Evolutionary conservation across 2,329 filamentous ascomycete species (phyloP).

Genomic region (Botrytis elliptica): DNA sequence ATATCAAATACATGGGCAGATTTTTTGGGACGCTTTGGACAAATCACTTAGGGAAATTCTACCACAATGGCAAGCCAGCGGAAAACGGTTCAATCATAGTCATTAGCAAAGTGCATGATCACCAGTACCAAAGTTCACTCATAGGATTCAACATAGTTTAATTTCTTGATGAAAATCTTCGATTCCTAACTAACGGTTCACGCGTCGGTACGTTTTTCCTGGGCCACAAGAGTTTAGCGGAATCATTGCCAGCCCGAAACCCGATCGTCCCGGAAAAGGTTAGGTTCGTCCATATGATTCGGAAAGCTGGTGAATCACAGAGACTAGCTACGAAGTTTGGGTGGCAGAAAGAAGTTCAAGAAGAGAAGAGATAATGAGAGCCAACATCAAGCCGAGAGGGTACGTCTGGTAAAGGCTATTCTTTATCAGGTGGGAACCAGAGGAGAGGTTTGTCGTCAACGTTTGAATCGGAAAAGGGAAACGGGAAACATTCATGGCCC

Average conservation of each 20-base stretch:
- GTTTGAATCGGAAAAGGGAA: background rate
- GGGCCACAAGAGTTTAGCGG: background rate
- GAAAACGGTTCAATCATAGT: background rate
- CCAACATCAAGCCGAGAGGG: background rate
- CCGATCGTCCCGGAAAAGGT: background rate
- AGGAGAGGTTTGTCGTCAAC: background rate
- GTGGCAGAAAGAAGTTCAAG: background rate
- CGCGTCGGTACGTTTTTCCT: background rate
- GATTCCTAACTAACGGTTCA: background rate
- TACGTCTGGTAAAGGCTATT: background rate
- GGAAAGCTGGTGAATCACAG: background rate
- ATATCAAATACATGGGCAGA: background rate
- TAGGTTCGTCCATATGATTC: background rate
- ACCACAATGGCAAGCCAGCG: background rate
- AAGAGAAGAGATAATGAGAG: background rate
- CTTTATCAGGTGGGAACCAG: background rate
- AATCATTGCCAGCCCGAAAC: background rate
- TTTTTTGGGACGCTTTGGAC: background rate
- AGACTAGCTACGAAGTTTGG: background rate
- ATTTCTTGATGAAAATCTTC: background rate
- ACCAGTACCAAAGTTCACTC: background rate
- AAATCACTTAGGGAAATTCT: background rate
- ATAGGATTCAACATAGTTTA: background rate
- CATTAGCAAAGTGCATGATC: background rate
- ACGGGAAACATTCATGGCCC: background rate